phyloP scores from a whole-genome alignment of 1,284 basidiomycete genomes.

The Tilletia walkeri region DNA sequence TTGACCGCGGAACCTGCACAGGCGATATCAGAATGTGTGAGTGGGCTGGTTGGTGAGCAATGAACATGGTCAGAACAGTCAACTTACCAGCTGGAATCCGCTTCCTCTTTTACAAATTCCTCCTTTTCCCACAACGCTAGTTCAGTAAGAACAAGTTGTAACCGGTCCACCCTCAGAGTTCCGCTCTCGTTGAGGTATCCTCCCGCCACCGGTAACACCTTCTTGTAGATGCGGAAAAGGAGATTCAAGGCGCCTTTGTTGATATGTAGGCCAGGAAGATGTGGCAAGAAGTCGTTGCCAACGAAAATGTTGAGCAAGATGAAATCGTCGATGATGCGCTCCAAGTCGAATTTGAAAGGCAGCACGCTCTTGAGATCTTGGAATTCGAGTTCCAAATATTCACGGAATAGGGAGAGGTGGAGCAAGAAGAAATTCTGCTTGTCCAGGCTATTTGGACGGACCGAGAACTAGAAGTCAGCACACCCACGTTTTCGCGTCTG shows the following conservation, averaged over 20 bases:
- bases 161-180: conserved; percentile 72
- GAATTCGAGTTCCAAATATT: conserved; percentile 96
- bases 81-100: conserved; percentile 74
- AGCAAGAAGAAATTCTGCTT: conserved; percentile 90
- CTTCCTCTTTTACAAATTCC: conserved; percentile 64
- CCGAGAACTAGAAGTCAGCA: background rate
- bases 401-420: conserved; percentile 89
- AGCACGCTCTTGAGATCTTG: conserved; percentile 56
- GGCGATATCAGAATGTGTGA: background rate
- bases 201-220: conserved; percentile 76
- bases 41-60: too few relatives aligned
- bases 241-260: conserved; percentile 92
- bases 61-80: background rate
- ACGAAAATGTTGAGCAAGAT: conserved; percentile 93
- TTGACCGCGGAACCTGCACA: conserved; percentile 21
- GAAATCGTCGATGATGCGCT: conserved; percentile 95
- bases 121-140: conserved; percentile 86
- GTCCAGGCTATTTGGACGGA: conserved; percentile 64
- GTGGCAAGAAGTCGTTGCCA: conserved; percentile 95
- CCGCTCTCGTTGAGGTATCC: conserved; percentile 94
- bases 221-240: conserved; percentile 92
- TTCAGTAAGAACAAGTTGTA: conserved; percentile 84
- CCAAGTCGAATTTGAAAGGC: conserved; percentile 74
- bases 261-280: conserved; percentile 93
- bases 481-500: background rate